Percentiles rank a stretch among this genome's conserved stretches.
phyloP scores from a whole-genome alignment of 192 early-diverging fungal genomes.

The Phycomyces nitens region DNA sequence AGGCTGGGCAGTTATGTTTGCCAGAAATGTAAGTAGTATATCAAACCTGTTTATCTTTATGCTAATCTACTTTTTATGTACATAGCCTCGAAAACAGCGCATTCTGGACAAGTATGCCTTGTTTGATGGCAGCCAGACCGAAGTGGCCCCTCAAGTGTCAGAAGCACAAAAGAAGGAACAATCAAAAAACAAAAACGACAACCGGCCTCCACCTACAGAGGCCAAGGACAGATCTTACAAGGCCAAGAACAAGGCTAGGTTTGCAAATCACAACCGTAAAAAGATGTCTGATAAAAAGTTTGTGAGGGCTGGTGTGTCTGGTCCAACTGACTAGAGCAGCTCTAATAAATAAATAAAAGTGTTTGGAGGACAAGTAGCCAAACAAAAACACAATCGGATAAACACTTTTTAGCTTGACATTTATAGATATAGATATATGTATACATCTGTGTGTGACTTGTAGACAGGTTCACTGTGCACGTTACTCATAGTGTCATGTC shows the following conservation, averaged over 20 bases:
- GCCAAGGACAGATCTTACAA: slow-evolving; percentile 42
- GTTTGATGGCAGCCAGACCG: slow-evolving; percentile 51
- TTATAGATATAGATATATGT: too few species aligned
- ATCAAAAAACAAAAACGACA: slow-evolving; percentile 14
- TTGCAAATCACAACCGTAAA: slow-evolving; percentile 75
- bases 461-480: too few species aligned
- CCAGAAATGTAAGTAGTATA: slow-evolving; percentile 64
- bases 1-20: slow-evolving; percentile 90
- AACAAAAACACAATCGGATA: too few species aligned
- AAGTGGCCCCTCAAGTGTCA: slow-evolving; percentile 6
- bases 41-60: neutral
- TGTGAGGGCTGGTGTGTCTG: slow-evolving; percentile 15
- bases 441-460: too few species aligned
- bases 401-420: too few species aligned
- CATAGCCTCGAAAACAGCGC: slow-evolving; percentile 62
- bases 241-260: slow-evolving; percentile 60
- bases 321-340: neutral
- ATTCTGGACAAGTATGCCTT: slow-evolving; percentile 55
- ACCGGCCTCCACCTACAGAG: slow-evolving; percentile 20
- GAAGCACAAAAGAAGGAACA: slow-evolving; percentile 14
- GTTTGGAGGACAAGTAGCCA: too few species aligned
- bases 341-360: too few species aligned
- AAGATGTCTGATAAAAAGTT: slow-evolving; percentile 71
- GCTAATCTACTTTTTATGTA: neutral
- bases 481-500: too few species aligned